Conservation (phyloP, 2,329 filamentous ascomycete genomes). For the Botrytis hyacinthi region DNA sequence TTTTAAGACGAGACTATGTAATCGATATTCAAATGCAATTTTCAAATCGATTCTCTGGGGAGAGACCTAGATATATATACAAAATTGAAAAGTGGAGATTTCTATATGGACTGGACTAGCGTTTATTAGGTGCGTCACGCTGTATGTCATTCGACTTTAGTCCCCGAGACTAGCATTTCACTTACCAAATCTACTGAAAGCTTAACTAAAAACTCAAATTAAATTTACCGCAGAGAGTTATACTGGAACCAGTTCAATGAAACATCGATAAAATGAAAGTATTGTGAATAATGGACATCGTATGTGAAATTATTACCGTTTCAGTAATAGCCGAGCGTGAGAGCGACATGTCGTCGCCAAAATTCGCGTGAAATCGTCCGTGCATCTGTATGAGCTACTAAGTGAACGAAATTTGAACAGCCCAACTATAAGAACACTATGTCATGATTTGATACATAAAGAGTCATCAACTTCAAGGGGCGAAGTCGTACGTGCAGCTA, state of each 20-base stretch:
- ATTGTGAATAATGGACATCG: background rate
- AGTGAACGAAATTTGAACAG: background rate
- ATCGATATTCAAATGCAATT: background rate
- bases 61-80: background rate
- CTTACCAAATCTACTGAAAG: background rate
- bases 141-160: background rate
- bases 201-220: fast-evolving
- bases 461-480: fast-evolving
- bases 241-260: background rate
- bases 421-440: background rate
- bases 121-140: background rate
- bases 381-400: background rate
- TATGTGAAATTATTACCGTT: background rate
- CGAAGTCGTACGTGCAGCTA: background rate
- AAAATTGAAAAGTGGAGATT: background rate
- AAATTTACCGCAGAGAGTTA: fast-evolving
- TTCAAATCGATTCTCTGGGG: no score
- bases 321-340: background rate
- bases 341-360: background rate
- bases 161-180: background rate
- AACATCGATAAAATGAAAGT: background rate
- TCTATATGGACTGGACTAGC: background rate
- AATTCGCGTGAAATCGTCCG: background rate
- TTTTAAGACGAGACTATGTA: background rate
- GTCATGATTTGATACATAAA: no score